A percentile compares a stretch with the other conserved stretches of the same genome.
phyloP scores from a whole-genome alignment of 768 basidiomycete species.

The Lyophyllum shimeji region DNA sequence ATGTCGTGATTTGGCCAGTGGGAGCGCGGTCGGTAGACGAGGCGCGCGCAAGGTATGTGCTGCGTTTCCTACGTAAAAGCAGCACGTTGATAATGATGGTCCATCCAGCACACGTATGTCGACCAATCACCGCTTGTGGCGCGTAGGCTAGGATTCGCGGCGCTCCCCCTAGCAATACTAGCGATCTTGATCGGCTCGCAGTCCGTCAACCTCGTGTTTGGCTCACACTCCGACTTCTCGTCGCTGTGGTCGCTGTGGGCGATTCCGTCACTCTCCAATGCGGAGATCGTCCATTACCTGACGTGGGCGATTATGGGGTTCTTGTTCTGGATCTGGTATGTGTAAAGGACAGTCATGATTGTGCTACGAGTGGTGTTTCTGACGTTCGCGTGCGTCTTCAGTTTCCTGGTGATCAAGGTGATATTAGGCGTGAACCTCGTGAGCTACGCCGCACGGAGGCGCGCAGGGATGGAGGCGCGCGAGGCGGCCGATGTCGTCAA shows the following conservation, averaged over 20 bases:
- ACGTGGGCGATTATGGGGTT: slow-evolving; percentile 68
- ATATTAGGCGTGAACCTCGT: slow-evolving; percentile 90
- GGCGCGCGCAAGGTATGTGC: slow-evolving; percentile 66
- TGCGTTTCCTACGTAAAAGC: background rate
- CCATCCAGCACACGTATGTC: slow-evolving; percentile 77
- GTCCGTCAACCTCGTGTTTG: slow-evolving; percentile 61
- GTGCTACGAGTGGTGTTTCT: background rate
- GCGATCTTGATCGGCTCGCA: slow-evolving; percentile 76
- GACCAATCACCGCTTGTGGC: slow-evolving; percentile 96
- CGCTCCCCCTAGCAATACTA: slow-evolving; percentile 87
- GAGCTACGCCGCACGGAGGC: slow-evolving; percentile 75
- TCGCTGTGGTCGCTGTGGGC: slow-evolving; percentile 50
- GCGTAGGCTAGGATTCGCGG: slow-evolving; percentile 90
- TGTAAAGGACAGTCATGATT: slow-evolving; percentile 19
- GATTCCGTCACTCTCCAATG: slow-evolving; percentile 41
- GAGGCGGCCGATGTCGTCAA: slow-evolving; percentile 76
- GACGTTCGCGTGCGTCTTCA: slow-evolving; percentile 25
- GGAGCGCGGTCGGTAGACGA: slow-evolving; percentile 65
- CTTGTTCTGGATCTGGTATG: slow-evolving; percentile 84
- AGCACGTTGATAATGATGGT: background rate
- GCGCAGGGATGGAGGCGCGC: slow-evolving; percentile 76
- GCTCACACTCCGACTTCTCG: slow-evolving; percentile 41
- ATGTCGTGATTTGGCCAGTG: slow-evolving; percentile 87
- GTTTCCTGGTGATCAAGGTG: slow-evolving; percentile 85
- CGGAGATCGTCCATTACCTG: slow-evolving; percentile 49